phyloP scores from a whole-genome alignment of 2,329 filamentous ascomycete species.

The Aspergillus tamarii region DNA sequence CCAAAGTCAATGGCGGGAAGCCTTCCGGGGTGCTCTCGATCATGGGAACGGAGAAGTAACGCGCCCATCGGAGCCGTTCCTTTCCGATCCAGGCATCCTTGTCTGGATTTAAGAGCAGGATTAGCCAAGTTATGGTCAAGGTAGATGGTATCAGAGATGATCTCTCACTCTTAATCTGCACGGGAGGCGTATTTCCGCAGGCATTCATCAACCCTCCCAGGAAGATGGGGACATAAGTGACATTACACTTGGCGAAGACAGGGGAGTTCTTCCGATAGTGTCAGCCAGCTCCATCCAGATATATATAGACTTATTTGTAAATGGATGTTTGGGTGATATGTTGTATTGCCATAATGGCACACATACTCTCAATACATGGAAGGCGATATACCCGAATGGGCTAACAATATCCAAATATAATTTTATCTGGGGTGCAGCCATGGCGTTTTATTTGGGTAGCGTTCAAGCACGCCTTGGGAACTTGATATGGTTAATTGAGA shows the following conservation, averaged over 20 bases:
- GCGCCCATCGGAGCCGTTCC: constrained; percentile 59
- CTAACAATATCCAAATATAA: constrained; percentile 63
- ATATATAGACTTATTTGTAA: neutral
- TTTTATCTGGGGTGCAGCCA: constrained; percentile 56
- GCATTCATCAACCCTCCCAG: constrained; percentile 63
- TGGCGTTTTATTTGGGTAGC: constrained; percentile 22
- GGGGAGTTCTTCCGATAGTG: constrained; percentile 53
- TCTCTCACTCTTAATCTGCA: constrained; percentile 58
- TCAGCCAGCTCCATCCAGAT: neutral
- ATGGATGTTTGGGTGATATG: neutral
- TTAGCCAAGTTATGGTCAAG: neutral
- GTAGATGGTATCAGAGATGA: neutral
- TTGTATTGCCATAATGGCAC: neutral
- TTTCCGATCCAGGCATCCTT: constrained; percentile 61
- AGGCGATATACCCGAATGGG: constrained; percentile 64
- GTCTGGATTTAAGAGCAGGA: constrained; percentile 43
- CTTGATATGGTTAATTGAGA: neutral
- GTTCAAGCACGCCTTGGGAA: neutral
- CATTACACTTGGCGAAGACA: constrained; percentile 57
- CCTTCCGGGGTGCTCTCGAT: constrained; percentile 46
- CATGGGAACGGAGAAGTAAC: constrained; percentile 59
- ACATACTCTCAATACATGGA: constrained; percentile 57
- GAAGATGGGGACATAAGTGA: constrained; percentile 62
- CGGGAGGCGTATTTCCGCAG: constrained; percentile 57
- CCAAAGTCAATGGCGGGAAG: constrained; percentile 59